These are phyloP conservation scores for Fusarium veterinarium DNA, from an alignment of 2,329 filamentous ascomycete genomes.

Conservation along the genomic window DNA sequence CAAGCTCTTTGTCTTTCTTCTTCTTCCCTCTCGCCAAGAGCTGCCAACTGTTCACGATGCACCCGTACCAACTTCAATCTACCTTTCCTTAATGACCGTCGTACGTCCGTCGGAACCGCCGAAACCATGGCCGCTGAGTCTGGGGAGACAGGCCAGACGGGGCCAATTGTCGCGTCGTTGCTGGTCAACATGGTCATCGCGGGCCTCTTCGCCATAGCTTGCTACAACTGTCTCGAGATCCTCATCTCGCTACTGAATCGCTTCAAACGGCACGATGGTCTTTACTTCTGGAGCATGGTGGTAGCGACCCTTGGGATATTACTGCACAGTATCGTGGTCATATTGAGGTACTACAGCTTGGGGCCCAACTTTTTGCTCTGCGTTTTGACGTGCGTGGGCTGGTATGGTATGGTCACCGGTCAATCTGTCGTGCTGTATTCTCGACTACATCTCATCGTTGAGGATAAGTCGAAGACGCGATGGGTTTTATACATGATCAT, in stretches of 20 bases:
- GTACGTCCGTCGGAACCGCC: conserved; percentile 12
- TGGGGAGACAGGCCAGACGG: conserved; percentile 23
- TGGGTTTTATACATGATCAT: conserved; percentile 36
- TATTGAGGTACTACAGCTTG: conserved; percentile 34
- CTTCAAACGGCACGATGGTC: conserved; percentile 31
- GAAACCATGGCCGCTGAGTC: conserved; percentile 21
- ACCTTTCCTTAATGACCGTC: conserved; percentile 14
- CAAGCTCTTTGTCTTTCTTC: not conserved
- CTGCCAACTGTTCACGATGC: not conserved
- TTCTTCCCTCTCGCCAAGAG: not conserved
- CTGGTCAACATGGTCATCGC: conserved; percentile 34
- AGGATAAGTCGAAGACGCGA: conserved; percentile 30
- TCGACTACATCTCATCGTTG: conserved; percentile 28
- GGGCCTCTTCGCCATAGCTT: conserved; percentile 32
- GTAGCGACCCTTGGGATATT: conserved; percentile 22
- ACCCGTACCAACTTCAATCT: not conserved
- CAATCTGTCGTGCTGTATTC: conserved; percentile 37
- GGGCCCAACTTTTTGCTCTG: conserved; percentile 32
- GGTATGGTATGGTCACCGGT: conserved; percentile 37
- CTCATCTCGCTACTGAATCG: conserved; percentile 28
- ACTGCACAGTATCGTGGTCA: conserved; percentile 30
- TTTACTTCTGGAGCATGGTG: conserved; percentile 37
- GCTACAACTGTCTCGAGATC: conserved; percentile 37
- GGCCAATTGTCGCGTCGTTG: conserved; percentile 22
- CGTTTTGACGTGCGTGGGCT: conserved; percentile 34